Percentiles rank a stretch among this genome's conserved stretches.
phyloP scores from a whole-genome alignment of 1,139 yeast genomes.

The Hyphopichia wangnamkhiaoensis region DNA sequence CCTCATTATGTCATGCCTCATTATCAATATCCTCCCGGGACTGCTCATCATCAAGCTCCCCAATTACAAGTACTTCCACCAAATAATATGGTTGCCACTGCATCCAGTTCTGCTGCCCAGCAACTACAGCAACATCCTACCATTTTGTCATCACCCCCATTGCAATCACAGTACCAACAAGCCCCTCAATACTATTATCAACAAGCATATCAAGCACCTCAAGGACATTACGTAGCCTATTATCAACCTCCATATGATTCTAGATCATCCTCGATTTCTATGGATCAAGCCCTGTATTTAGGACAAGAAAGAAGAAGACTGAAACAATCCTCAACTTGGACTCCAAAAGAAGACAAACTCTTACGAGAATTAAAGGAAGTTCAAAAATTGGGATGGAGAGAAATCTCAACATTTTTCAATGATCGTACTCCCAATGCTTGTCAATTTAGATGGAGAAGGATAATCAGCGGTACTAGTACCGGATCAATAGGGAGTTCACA shows the following conservation, averaged over 20 bases:
- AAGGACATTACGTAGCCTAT: slow-evolving; percentile 4
- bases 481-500: not conserved
- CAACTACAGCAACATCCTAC: not conserved
- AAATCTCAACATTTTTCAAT: slow-evolving; percentile 41
- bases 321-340: slow-evolving; percentile 42
- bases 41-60: not conserved
- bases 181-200: slow-evolving; percentile 1
- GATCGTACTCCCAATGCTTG: slow-evolving; percentile 51
- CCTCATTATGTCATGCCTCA: not conserved
- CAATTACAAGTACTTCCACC: not conserved
- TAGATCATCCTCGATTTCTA: not conserved
- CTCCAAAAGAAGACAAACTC: slow-evolving; percentile 40
- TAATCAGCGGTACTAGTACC: slow-evolving; percentile 30
- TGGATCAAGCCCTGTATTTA: slow-evolving; percentile 1
- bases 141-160: not conserved
- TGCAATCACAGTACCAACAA: not conserved
- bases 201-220: not conserved
- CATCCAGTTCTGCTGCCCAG: too few species aligned
- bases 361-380: slow-evolving; percentile 40
- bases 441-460: slow-evolving; percentile 49
- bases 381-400: slow-evolving; percentile 49
- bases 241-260: slow-evolving; percentile 1
- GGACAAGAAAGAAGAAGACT: slow-evolving; percentile 17
- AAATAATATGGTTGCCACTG: too few species aligned
- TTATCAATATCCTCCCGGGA: too few species aligned